Evolutionary conservation across 176 grass and related monocot genomes (phyloP), one percentile per base, ranked within the genome.

Genomic region (Oryza rufipogon): DNA sequence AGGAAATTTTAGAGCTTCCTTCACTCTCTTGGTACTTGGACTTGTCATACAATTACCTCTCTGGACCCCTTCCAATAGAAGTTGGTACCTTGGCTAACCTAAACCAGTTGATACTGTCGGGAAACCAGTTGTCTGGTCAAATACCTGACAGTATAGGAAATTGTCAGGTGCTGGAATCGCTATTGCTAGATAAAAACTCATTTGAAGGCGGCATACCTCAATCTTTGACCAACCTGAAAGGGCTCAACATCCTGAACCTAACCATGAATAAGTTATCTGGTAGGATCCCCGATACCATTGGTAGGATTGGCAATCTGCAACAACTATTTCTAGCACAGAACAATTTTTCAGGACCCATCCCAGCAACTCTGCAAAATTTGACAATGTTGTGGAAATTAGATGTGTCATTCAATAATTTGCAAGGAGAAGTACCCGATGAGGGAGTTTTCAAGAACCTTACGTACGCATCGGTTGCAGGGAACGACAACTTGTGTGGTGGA

Each of bases 341-440:
- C 66, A 80, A 87, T n/a, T 74, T 85, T 13, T 88, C 82, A 0
- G 86, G 90, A 1, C 10, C 42, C 0, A 88, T 92, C 15, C 86
- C 90, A 1, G 11, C 0, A 42, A 3, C 19, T 20, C 38, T 87
- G 16, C 45, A 87, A 9, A 79, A n/a, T 58, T 58, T 58, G 19
- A 58, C 54, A 58, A 6, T 58, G 17, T 58, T 83, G 16, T 17
- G 13, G 9, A 28, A 70, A 9, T 28, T 91, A 14, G 73, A 91
- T 73, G 70, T 87, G 48, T 84, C 84, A 5, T 84, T 73, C 74
- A 84, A 91, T 38, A 54, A 76, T 52, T 80, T 90, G 47, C 51
- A 67, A 2, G 88, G 88, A 17, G 20, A 75, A 25, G 72, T 90
- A 38, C 88, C 88, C 16, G 74, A 66, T 78, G 15, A 48, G 9